Conservation (phyloP, 192 early-diverging fungal genomes). For the Coemansia pectinata region DNA sequence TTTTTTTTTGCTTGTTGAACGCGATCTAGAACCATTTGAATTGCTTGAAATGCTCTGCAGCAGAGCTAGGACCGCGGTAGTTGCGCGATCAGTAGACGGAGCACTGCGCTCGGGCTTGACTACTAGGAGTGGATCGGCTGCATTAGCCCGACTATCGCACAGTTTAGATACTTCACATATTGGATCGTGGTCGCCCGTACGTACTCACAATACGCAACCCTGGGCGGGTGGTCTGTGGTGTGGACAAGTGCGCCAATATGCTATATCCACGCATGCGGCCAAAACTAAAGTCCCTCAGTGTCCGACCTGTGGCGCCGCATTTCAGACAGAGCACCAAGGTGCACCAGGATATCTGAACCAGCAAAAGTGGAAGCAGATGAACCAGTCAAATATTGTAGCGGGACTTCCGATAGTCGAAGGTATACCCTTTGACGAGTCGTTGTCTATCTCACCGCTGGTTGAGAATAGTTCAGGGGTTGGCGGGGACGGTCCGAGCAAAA, state of each 20-base stretch:
- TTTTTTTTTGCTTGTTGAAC: background rate
- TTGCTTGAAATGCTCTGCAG: background rate
- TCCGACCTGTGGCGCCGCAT: constrained; percentile 69
- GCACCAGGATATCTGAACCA: constrained; percentile 60
- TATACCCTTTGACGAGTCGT: background rate
- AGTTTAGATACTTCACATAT: background rate
- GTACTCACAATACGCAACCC: background rate
- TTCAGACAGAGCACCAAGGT: constrained; percentile 51
- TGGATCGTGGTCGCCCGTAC: background rate
- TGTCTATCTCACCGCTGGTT: constrained; percentile 11
- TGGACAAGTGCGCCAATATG: constrained; percentile 9
- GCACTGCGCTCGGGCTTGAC: background rate
- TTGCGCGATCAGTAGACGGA: background rate
- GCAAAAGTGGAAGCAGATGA: constrained; percentile 41
- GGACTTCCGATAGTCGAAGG: constrained; percentile 10
- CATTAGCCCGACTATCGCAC: background rate
- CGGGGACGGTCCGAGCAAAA: background rate
- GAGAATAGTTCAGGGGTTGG: background rate
- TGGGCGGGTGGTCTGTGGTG: background rate
- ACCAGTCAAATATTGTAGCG: constrained; percentile 47
- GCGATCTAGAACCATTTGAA: background rate
- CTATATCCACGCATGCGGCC: constrained; percentile 18
- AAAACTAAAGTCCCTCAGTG: constrained; percentile 54
- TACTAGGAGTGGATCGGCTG: background rate
- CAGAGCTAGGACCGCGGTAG: background rate